phyloP scores from a whole-genome alignment of 2,329 filamentous ascomycete species.

The Monosporascus sp. region DNA sequence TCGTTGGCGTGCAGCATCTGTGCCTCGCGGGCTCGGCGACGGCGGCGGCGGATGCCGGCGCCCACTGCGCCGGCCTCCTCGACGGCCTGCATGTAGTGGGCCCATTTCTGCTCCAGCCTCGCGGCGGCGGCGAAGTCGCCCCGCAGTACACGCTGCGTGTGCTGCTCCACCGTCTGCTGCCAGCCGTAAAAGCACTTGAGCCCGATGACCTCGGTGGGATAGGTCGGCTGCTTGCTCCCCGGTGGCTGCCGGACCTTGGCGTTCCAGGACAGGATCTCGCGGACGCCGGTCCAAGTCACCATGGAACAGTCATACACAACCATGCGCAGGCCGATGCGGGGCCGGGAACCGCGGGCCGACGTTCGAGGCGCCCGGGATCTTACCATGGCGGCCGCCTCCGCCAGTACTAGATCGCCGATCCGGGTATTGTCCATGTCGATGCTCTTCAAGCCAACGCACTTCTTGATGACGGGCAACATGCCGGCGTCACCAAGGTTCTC shows the following conservation, averaged over 20 bases:
- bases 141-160: constrained; percentile 76
- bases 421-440: constrained; percentile 92
- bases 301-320: constrained; percentile 89
- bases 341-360: constrained; percentile 33
- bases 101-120: constrained; percentile 86
- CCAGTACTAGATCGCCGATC: constrained; percentile 77
- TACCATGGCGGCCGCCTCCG: constrained; percentile 79
- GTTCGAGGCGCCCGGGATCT: constrained; percentile 52
- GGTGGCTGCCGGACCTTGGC: constrained; percentile 59
- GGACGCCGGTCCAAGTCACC: constrained; percentile 87
- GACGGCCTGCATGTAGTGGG: constrained; percentile 85
- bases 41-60: constrained; percentile 60
- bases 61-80: constrained; percentile 74
- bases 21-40: constrained; percentile 75
- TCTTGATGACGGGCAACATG: constrained; percentile 76
- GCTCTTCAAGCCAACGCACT: constrained; percentile 61
- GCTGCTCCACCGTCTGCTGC: constrained; percentile 92
- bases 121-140: constrained; percentile 70
- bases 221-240: constrained; percentile 39
- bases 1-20: constrained; percentile 76
- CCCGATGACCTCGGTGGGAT: constrained; percentile 72
- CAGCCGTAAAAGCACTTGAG: constrained; percentile 94
- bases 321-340: constrained; percentile 62
- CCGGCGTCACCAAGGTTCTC: constrained; percentile 78
- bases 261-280: constrained; percentile 81